Base-by-base conservation (phyloP, 495 filamentous ascomycete genomes). In the Saxophila tyrrhenica region DNA sequence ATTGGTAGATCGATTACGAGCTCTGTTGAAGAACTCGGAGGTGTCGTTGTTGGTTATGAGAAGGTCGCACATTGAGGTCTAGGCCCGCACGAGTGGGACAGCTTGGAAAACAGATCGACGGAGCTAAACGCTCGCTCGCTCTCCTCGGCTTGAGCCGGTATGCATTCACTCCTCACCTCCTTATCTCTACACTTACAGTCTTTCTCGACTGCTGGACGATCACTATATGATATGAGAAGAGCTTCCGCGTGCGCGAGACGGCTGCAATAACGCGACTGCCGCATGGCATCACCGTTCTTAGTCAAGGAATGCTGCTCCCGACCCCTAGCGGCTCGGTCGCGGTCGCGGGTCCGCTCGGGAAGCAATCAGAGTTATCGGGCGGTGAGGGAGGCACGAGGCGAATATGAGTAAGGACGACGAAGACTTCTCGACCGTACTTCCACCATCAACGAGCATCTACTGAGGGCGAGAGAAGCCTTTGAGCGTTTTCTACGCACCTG, bases 341-440 rank as follows among this genome's bases (percentile, higher is more conserved):
- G n/a, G n/a, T n/a, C n/a, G n/a, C 35, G 35, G 41, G 41, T 21
- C 22, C 25, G 25, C 23, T 22, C 52, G 52, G 52, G n/a, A n/a
- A 22, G 15, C 19, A 49, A 55, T 49, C 32, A 24, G 41, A 25
- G n/a, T 55, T 55, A 55, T 49, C 49, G 49, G 32, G 49, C 49
- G 49, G 32, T 51, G 49, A 20, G 32, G 17, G 2, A 39, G 38
- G n/a, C 35, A 39, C 35, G 35, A 39, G 41, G 41, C 41, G 41
- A 44, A 44, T 35, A 35, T 51, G 49, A 51, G 49, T 51, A 51
- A 51, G 23, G 21, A 16, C 17, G 10, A 50, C 48, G 48, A 29
- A 15, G 45, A 23, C 20, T 25, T 48, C 25, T 48, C 45, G n/a
- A n/a, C n/a, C n/a, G n/a, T n/a, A n/a, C n/a, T n/a, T n/a, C n/a